Evolutionary conservation across 345 rosid species (phyloP).

Genomic region (Lepidium aucheri): DNA sequence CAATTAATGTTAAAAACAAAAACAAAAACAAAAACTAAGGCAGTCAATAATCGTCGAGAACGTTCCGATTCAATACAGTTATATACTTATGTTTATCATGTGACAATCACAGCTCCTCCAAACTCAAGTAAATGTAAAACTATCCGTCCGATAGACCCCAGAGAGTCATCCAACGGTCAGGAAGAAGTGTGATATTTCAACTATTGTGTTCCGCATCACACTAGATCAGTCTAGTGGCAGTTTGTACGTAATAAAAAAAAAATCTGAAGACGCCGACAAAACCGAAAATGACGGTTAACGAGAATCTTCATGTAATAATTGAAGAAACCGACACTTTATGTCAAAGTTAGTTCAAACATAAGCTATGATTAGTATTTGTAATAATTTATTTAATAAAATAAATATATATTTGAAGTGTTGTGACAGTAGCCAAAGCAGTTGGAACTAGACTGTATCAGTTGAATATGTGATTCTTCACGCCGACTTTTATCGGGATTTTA

Average conservation of each 20-base stretch:
- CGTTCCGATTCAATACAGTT: not conserved
- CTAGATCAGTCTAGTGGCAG: constrained; percentile 14
- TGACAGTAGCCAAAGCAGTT: constrained; percentile 19
- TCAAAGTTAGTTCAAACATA: constrained; percentile 29
- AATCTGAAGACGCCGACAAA: constrained; percentile 26
- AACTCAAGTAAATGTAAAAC: not conserved
- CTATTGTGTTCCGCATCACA: not conserved
- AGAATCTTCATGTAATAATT: constrained; percentile 28
- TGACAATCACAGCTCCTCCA: not conserved
- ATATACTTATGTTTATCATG: not conserved
- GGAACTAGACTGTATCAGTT: constrained; percentile 21
- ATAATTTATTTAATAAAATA: constrained; percentile 1
- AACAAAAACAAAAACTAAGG: not conserved
- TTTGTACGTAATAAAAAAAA: constrained; percentile 2
- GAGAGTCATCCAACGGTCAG: constrained; percentile 1
- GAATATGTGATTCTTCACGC: constrained; percentile 19
- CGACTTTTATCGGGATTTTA: constrained; percentile 30
- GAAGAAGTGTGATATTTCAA: not conserved
- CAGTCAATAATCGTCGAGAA: not conserved
- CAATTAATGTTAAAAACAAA: not conserved
- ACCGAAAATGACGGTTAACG: constrained; percentile 32
- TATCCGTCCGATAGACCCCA: not conserved
- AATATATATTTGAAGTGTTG: constrained; percentile 10
- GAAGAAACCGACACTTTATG: constrained; percentile 30
- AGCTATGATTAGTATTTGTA: constrained; percentile 15